Conservation (phyloP, 179 eudicot genomes). For the Spinacia oleracea region DNA sequence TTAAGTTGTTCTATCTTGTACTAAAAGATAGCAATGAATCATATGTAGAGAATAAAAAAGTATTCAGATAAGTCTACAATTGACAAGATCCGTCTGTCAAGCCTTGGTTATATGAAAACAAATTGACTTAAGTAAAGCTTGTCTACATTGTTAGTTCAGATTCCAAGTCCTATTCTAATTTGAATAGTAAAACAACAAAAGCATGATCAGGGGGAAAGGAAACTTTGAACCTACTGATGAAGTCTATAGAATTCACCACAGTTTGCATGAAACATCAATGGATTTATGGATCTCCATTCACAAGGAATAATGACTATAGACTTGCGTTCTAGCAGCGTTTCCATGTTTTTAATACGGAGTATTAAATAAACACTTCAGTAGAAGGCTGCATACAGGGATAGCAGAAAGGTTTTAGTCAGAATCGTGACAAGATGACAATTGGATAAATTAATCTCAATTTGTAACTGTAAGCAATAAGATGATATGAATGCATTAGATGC, state of each 20-base stretch:
- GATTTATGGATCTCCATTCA: neutral
- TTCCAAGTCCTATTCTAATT: neutral
- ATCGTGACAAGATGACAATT: neutral
- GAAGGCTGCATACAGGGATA: neutral
- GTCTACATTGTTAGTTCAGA: neutral
- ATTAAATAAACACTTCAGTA: neutral
- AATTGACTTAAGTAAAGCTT: neutral
- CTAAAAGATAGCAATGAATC: neutral
- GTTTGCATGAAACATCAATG: neutral
- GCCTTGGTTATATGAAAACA: neutral
- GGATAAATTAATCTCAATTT: neutral
- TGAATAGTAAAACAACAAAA: neutral
- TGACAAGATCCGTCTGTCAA: neutral
- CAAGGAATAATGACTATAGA: neutral
- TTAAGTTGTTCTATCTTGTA: neutral
- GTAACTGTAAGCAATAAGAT: neutral
- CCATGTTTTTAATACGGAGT: neutral
- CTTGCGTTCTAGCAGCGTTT: neutral
- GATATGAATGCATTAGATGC: constrained; percentile 6
- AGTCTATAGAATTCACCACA: neutral
- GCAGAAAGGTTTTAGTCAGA: constrained; percentile 6
- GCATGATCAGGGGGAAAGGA: neutral
- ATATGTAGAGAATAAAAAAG: neutral
- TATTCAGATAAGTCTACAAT: neutral
- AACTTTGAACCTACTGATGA: neutral